Percentiles rank a stretch among this genome's conserved stretches.
These are phyloP conservation scores for Ophiostoma ips DNA, from an alignment of 2,329 filamentous ascomycete genomes.

Conservation along the genomic window DNA sequence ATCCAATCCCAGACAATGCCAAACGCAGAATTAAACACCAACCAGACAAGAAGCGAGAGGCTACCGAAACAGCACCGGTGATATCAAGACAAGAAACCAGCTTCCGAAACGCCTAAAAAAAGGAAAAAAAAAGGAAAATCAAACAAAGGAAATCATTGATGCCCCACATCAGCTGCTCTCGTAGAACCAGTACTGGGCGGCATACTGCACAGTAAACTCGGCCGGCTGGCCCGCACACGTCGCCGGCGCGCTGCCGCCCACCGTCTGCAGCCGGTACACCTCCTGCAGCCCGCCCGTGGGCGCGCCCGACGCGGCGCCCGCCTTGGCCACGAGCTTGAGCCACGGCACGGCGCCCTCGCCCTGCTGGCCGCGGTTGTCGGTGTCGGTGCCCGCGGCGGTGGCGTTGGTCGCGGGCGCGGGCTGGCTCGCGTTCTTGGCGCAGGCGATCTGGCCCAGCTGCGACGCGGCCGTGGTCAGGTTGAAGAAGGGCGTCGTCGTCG, in stretches of 20 bases:
- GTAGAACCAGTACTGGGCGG: conserved; percentile 51
- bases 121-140: not conserved
- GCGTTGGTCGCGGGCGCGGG: conserved; percentile 38
- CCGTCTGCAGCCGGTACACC: conserved; percentile 75
- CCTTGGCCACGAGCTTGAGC: conserved; percentile 53
- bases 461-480: conserved; percentile 47
- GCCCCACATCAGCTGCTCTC: conserved; percentile 9
- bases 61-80: too few species aligned
- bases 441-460: conserved; percentile 46
- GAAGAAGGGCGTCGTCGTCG: conserved; percentile 62
- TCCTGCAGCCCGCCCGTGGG: conserved; percentile 53
- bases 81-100: not conserved
- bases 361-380: conserved; percentile 33
- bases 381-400: conserved; percentile 29
- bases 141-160: not conserved
- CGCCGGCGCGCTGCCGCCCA: conserved; percentile 61
- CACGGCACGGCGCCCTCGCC: conserved; percentile 63
- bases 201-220: conserved; percentile 63
- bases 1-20: not conserved
- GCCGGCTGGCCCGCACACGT: conserved; percentile 54
- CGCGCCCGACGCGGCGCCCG: too few species aligned
- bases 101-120: not conserved
- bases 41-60: not conserved
- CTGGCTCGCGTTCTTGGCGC: conserved; percentile 46
- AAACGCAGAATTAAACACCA: not conserved